phyloP scores from a whole-genome alignment of 306 rosid genomes.

The Gleditsia sinensis region DNA sequence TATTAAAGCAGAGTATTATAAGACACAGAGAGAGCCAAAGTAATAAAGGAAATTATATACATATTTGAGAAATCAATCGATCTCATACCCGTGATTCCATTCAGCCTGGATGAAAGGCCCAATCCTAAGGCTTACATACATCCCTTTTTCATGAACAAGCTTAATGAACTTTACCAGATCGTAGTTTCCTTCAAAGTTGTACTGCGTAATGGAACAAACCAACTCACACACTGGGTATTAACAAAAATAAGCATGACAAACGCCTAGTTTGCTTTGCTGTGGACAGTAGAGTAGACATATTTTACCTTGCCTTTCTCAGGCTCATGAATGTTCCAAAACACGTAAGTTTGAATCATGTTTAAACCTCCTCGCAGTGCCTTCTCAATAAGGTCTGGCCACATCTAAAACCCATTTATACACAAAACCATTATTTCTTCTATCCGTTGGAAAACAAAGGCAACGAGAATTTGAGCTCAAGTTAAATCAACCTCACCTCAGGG shows the following conservation, averaged over 20 bases:
- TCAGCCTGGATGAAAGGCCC: conserved; percentile 98
- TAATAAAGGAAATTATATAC: background rate
- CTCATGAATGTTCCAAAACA: conserved; percentile 91
- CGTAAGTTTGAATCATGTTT: conserved; percentile 85
- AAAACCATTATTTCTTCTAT: background rate
- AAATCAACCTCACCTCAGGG: conserved; percentile 58
- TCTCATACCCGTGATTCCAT: conserved; percentile 88
- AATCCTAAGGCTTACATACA: conserved; percentile 73
- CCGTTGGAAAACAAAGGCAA: background rate
- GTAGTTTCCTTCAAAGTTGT: conserved; percentile 58
- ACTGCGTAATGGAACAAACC: conserved; percentile 35
- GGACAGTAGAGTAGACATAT: too few relatives aligned
- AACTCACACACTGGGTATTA: background rate
- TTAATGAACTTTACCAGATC: conserved; percentile 76
- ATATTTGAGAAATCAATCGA: conserved; percentile 4
- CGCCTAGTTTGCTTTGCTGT: background rate
- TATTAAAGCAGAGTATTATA: background rate
- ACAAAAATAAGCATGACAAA: background rate
- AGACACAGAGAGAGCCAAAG: background rate
- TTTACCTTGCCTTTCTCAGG: conserved; percentile 71
- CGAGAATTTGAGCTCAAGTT: too few relatives aligned
- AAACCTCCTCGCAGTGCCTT: conserved; percentile 84
- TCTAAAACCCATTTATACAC: conserved; percentile 31
- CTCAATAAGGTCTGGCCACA: conserved; percentile 72
- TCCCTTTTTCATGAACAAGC: conserved; percentile 47